Percentiles rank a stretch among this genome's conserved stretches.
These are phyloP conservation scores for Apophysomyces sp. DNA, from an alignment of 371 early-diverging fungal genomes.

Conservation along the genomic window DNA sequence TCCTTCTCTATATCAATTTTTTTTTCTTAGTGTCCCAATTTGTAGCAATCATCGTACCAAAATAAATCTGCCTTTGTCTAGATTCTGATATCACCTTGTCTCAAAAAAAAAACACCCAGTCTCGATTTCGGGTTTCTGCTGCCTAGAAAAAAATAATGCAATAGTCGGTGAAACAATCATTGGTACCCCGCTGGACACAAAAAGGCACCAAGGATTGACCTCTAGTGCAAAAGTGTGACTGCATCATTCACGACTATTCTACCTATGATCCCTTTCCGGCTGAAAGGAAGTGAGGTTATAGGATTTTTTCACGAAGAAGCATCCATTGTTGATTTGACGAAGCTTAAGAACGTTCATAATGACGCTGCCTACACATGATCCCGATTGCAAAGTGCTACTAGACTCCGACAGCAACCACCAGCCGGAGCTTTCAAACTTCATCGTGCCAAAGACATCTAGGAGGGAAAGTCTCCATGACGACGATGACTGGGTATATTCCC, in stretches of 20 bases:
- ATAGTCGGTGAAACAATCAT: background rate
- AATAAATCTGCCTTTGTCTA: too few relatives aligned
- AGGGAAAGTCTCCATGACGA: background rate
- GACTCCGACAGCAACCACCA: background rate
- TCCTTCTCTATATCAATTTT: too few relatives aligned
- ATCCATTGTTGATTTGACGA: background rate
- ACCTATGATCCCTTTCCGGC: background rate
- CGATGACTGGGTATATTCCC: slow-evolving; percentile 4
- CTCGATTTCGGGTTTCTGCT: too few relatives aligned
- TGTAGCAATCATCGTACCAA: too few relatives aligned
- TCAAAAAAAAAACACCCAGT: too few relatives aligned
- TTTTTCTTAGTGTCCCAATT: too few relatives aligned
- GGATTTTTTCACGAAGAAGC: background rate
- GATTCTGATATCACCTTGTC: too few relatives aligned
- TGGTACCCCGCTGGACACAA: background rate
- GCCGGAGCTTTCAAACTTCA: background rate
- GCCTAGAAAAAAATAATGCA: too few relatives aligned
- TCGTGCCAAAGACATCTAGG: background rate
- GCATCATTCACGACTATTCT: background rate
- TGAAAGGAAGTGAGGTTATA: slow-evolving; percentile 1
- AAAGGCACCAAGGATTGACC: too few relatives aligned
- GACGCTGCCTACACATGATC: background rate
- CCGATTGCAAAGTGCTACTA: background rate
- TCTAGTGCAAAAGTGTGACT: background rate
- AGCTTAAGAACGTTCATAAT: background rate